Evolutionary conservation across 345 rosid genomes (phyloP).

Genomic region (Eucalyptus dawsonii): DNA sequence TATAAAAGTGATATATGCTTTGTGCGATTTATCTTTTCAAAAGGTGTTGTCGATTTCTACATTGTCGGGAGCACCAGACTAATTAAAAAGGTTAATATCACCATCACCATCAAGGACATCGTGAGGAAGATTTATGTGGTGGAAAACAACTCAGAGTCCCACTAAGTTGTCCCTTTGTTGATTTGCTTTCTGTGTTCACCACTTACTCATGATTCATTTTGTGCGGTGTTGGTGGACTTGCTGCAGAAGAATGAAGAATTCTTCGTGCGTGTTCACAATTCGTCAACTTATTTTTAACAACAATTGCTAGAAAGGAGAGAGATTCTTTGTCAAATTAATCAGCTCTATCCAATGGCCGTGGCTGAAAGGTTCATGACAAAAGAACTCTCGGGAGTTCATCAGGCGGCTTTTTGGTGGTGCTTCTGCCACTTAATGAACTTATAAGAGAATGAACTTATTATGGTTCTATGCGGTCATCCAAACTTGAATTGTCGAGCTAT

Average conservation of each 20-base stretch:
- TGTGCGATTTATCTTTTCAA: not conserved
- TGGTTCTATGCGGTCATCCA: not conserved
- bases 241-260: not conserved
- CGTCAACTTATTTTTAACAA: not conserved
- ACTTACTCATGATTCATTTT: not conserved
- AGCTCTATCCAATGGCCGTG: not conserved
- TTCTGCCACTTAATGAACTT: not conserved
- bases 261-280: not conserved
- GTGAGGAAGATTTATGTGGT: not conserved
- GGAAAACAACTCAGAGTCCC: not conserved
- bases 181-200: not conserved
- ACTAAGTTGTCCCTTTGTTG: not conserved
- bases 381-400: not conserved
- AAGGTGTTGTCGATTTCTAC: not conserved
- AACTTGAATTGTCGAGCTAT: not conserved
- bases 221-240: not conserved
- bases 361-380: not conserved
- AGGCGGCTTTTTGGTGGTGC: not conserved
- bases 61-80: not conserved
- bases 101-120: not conserved
- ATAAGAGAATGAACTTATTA: not conserved
- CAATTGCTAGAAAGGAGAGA: not conserved
- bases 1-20: not conserved
- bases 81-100: not conserved
- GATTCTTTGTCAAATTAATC: not conserved